Conservation (phyloP, 2,329 filamentous ascomycete genomes). For the Salinomyces thailandicus region DNA sequence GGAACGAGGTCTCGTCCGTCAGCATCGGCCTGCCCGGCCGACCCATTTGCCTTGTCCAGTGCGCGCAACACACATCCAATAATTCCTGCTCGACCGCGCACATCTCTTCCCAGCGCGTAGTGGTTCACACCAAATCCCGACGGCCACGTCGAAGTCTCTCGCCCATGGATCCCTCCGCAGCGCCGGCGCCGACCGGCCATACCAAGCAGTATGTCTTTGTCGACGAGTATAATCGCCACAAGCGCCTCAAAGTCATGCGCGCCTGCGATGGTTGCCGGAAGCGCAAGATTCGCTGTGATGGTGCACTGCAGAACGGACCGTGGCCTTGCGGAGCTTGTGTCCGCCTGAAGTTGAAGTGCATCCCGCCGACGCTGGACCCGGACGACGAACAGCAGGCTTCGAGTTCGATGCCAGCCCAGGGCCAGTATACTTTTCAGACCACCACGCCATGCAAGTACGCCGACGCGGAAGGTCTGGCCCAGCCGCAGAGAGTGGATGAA, state of each 20-base stretch:
- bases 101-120: no score
- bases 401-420: constrained; percentile 14
- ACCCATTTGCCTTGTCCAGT: constrained; percentile 2
- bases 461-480: background rate
- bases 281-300: constrained; percentile 96
- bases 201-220: constrained; percentile 98
- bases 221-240: constrained; percentile 96
- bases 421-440: constrained; percentile 22
- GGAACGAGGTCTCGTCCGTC: constrained; percentile 1
- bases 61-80: no score
- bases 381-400: constrained; percentile 43
- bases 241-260: constrained; percentile 94
- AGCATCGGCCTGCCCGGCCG: constrained; percentile 3
- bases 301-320: constrained; percentile 78
- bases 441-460: background rate
- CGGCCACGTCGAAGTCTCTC: no score
- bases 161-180: constrained; percentile 1
- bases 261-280: constrained; percentile 91
- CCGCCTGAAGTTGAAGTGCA: constrained; percentile 82
- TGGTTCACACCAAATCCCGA: no score
- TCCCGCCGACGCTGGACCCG: constrained; percentile 73
- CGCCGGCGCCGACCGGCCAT: constrained; percentile 51
- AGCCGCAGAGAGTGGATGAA: background rate
- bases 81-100: no score
- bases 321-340: constrained; percentile 96